Percentiles rank a stretch among this genome's conserved stretches.
Evolutionary conservation across 148 eudicot species (phyloP).

Genomic region (Agrostemma githago): DNA sequence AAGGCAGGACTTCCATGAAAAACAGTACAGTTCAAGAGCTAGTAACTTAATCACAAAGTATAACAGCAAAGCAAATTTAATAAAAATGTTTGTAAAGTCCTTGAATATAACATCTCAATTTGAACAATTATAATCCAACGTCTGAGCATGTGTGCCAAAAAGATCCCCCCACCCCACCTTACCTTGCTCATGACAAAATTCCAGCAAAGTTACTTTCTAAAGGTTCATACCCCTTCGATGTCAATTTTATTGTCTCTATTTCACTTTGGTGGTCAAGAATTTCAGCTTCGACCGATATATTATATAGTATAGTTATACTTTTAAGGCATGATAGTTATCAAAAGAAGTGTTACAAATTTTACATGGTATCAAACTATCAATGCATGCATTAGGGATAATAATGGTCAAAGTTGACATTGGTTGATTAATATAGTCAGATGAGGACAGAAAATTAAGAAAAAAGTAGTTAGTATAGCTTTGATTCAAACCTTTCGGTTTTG

Average conservation of each 20-base stretch:
- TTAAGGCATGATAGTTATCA: too few species aligned
- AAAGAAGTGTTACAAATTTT: too few species aligned
- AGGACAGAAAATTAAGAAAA: not conserved
- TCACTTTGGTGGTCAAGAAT: too few species aligned
- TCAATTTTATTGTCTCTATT: too few species aligned
- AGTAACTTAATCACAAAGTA: not conserved
- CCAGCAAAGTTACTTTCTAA: not conserved
- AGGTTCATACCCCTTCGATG: not conserved
- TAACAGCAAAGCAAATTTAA: not conserved
- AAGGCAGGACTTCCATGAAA: constrained; percentile 18
- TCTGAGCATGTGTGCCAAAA: not conserved
- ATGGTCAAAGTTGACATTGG: not conserved
- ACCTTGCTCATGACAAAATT: not conserved
- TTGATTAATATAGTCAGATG: not conserved
- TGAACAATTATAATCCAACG: not conserved
- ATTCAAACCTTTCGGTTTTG: constrained; percentile 73
- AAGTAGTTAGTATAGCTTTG: not conserved
- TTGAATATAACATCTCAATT: not conserved
- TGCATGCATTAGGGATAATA: not conserved
- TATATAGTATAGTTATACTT: too few species aligned
- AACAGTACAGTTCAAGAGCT: not conserved
- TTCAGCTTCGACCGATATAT: too few species aligned
- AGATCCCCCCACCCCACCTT: not conserved
- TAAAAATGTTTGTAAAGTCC: not conserved
- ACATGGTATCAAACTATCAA: too few species aligned